Base-by-base conservation (phyloP, 768 basidiomycete genomes). In the Paxillus involutus region DNA sequence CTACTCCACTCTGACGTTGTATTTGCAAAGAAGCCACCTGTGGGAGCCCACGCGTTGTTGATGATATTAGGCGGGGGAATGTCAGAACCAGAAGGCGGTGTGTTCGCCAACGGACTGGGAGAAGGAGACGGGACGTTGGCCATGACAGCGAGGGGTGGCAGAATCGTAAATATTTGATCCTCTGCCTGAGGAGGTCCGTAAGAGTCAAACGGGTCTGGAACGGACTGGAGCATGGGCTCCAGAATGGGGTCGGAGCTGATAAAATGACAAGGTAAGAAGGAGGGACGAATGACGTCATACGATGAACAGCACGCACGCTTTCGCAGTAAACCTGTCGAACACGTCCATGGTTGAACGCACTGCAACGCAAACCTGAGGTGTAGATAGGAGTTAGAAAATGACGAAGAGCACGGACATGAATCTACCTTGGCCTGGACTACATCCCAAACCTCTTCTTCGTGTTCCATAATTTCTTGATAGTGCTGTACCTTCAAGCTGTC, bases 361-460 rank as follows among this genome's bases (percentile, higher is more conserved):
- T 3, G 87, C 87, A 32, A 94, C 78, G 64, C 87, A 93, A 47
- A 86, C 77, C 88, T 89, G 52, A 36, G 11, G 56, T 19, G 54
- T 49, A 41, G 42, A 21, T 32, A 55, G n/a, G 60, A 37, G 41
- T 64, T 42, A 57, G 56, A 49, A 56, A 46, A 56, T 32, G 36
- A 56, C 53, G 30, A 42, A 11, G 29, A 14, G 19, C 6, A 32
- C 32, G 35, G 29, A n/a, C 32, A 24, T 36, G 19, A 51, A 13
- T 36, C 69, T 59, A 89, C 89, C 77, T 95, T 96, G 58, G 79
- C 83, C 67, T 95, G 85, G 6, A 96, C 91, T 13, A 84, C 82
- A 62, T 94, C 85, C 95, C 95, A 98, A n/a, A 93, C 88, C 69
- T 96, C 87, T 61, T 95, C 92, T 72, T 97, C 94, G 61, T 94